phyloP scores from a whole-genome alignment of 2,329 filamentous ascomycete genomes.

The Colletotrichum scovillei region DNA sequence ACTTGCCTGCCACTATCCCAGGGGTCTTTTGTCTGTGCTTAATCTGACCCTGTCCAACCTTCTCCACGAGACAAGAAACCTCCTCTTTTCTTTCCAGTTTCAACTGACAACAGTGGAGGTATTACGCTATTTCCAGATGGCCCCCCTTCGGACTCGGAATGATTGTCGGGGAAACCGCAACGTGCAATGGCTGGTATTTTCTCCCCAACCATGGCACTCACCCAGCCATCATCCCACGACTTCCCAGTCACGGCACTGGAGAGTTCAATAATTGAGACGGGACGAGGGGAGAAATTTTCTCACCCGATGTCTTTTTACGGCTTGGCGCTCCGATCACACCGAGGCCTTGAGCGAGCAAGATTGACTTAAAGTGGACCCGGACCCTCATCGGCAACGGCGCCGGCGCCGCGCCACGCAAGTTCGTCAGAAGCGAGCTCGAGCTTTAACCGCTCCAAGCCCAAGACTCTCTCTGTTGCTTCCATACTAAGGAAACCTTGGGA shows the following conservation, averaged over 20 bases:
- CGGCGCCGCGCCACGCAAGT: constrained; percentile 24
- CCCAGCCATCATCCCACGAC: not conserved
- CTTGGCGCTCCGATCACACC: constrained; percentile 14
- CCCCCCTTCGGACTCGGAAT: constrained; percentile 31
- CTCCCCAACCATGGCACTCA: not conserved
- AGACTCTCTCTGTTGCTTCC: not conserved
- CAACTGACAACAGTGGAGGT: not conserved
- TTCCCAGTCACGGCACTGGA: constrained; percentile 17
- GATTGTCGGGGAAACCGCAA: constrained; percentile 27
- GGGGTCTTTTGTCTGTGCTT: constrained; percentile 17
- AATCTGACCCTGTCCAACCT: constrained; percentile 14
- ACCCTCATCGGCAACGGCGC: constrained; percentile 25
- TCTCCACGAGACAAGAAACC: constrained; percentile 13
- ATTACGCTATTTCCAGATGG: not conserved
- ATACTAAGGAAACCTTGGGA: not conserved
- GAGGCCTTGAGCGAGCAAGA: constrained; percentile 11
- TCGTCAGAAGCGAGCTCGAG: constrained; percentile 12
- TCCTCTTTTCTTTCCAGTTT: constrained; percentile 1
- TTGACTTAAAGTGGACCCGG: constrained; percentile 14
- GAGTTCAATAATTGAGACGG: constrained; percentile 5
- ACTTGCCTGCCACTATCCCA: constrained; percentile 16
- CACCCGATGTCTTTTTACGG: constrained; percentile 10
- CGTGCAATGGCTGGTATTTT: constrained; percentile 5
- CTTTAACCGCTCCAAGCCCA: not conserved
- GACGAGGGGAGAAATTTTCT: constrained; percentile 13